Percentiles rank a stretch among this genome's conserved stretches.
These are phyloP conservation scores for Guyanaporus albipodus DNA, from an alignment of 768 basidiomycete genomes.

Conservation along the genomic window DNA sequence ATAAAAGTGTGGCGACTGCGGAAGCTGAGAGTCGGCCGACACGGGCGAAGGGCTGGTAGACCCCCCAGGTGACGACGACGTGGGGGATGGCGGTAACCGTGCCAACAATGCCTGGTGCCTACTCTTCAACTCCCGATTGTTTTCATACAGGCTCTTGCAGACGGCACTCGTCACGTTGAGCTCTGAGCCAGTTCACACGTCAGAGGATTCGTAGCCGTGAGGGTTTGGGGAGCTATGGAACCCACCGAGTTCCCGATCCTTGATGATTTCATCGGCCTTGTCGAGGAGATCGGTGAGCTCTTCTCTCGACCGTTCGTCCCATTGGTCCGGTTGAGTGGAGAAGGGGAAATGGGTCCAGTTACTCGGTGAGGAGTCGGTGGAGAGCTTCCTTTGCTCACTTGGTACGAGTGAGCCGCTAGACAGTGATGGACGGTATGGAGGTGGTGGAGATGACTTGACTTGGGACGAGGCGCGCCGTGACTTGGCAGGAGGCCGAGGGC, in stretches of 20 bases:
- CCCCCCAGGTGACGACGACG: slow-evolving; percentile 30
- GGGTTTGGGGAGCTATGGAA: slow-evolving; percentile 1
- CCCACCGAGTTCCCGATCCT: slow-evolving; percentile 72
- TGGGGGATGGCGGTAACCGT: slow-evolving; percentile 50
- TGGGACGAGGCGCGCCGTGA: slow-evolving; percentile 45
- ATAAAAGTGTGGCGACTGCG: slow-evolving; percentile 35
- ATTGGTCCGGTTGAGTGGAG: slow-evolving; percentile 37
- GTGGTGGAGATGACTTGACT: slow-evolving; percentile 44
- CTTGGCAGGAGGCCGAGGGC: slow-evolving; percentile 71
- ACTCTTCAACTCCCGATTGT: slow-evolving; percentile 61
- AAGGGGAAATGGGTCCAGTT: slow-evolving; percentile 19
- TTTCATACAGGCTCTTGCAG: slow-evolving; percentile 66
- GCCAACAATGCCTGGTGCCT: slow-evolving; percentile 71
- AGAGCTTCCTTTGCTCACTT: slow-evolving; percentile 34
- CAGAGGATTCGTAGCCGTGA: slow-evolving; percentile 5
- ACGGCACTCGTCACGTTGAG: slow-evolving; percentile 63
- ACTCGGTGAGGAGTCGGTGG: slow-evolving; percentile 16
- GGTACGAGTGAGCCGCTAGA: slow-evolving; percentile 26
- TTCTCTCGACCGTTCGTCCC: slow-evolving; percentile 68
- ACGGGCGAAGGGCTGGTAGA: slow-evolving; percentile 23
- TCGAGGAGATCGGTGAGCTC: slow-evolving; percentile 66
- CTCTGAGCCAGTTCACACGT: slow-evolving; percentile 39
- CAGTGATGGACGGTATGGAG: slow-evolving; percentile 50
- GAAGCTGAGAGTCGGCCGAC: slow-evolving; percentile 24
- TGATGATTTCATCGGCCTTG: slow-evolving; percentile 73